These are phyloP conservation scores for Coniella vitis DNA, from an alignment of 2,329 filamentous ascomycete species.

Conservation along the genomic window DNA sequence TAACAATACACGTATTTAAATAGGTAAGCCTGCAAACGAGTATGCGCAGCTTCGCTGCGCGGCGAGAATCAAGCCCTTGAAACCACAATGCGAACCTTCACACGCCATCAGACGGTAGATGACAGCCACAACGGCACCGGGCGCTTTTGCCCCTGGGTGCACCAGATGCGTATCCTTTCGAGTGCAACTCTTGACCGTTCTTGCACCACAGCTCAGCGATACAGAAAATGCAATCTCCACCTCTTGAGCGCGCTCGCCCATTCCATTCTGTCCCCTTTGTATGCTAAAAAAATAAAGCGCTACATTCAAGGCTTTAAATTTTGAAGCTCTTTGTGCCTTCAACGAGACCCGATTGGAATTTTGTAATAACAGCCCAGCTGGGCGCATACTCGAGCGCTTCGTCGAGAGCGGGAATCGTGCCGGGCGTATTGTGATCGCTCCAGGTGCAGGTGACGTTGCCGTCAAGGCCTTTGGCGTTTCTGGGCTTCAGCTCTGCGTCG, in stretches of 20 bases:
- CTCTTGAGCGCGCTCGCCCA: neutral
- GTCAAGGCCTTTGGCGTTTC: constrained; percentile 34
- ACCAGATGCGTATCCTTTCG: no score
- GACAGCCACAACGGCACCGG: no score
- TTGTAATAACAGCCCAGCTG: constrained; percentile 71
- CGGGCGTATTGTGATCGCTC: constrained; percentile 72
- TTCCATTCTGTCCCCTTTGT: neutral
- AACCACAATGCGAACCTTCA: no score
- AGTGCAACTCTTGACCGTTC: no score
- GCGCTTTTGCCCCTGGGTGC: no score
- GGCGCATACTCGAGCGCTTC: constrained; percentile 73
- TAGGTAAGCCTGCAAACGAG: no score
- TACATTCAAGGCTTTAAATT: constrained; percentile 30
- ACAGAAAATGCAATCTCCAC: no score
- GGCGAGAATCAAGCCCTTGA: no score
- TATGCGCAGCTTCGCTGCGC: no score
- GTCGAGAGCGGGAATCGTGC: constrained; percentile 73
- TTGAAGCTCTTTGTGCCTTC: constrained; percentile 69
- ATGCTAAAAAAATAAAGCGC: neutral
- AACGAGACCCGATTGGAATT: constrained; percentile 70
- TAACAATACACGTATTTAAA: no score
- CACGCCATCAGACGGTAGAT: no score
- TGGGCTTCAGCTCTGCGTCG: constrained; percentile 24
- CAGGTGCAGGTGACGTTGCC: constrained; percentile 74
- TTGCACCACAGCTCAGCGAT: no score